These are phyloP conservation scores for Acer campestre DNA, from an alignment of 345 rosid genomes.

Conservation along the genomic window DNA sequence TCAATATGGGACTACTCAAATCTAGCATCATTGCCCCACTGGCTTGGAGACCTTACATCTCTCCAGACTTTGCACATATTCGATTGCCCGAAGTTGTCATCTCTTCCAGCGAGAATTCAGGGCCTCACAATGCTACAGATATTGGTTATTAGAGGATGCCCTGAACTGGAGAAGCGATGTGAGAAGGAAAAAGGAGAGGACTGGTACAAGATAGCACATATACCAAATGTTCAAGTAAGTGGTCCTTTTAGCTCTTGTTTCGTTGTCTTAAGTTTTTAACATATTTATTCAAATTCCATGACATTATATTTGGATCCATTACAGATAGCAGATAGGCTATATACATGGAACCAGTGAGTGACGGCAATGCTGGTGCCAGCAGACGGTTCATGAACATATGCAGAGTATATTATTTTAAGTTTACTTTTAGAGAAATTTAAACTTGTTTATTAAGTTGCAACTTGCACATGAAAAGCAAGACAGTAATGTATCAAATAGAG, in stretches of 20 bases:
- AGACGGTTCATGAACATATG: no score
- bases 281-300: no score
- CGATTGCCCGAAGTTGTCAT: background rate
- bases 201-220: background rate
- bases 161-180: no score
- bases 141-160: background rate
- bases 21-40: background rate
- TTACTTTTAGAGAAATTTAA: no score
- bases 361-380: no score
- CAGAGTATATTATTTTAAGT: no score
- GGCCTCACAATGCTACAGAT: background rate
- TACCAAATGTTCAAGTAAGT: background rate
- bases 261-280: background rate
- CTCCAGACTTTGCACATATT: background rate
- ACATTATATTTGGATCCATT: no score
- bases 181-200: background rate
- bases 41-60: background rate
- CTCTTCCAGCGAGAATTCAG: background rate
- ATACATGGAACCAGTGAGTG: no score
- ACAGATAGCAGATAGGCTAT: no score
- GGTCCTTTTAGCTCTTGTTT: background rate
- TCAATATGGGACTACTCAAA: background rate
- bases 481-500: no score
- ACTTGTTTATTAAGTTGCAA: no score
- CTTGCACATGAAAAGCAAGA: no score